phyloP scores from a whole-genome alignment of 495 filamentous ascomycete genomes.

The Cairneyella variabilis region DNA sequence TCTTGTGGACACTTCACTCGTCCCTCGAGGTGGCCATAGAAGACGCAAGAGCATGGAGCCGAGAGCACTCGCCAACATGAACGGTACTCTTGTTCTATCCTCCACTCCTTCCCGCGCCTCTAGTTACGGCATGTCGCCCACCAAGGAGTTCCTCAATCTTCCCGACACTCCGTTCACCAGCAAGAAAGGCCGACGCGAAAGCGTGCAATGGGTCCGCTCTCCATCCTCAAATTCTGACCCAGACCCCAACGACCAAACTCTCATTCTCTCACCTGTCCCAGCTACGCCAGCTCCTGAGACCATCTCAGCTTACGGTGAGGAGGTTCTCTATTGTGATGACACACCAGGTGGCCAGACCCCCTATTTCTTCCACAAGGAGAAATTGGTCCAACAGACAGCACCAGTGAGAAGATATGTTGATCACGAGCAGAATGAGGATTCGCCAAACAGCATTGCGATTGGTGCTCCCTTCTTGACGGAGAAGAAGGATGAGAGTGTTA shows the following conservation, averaged over 20 bases:
- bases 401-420: conserved; percentile 53
- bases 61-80: conserved; percentile 66
- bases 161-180: conserved; percentile 30
- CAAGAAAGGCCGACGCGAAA: conserved; percentile 43
- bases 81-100: conserved; percentile 53
- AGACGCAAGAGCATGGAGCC: conserved; percentile 93
- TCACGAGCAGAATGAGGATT: conserved; percentile 8
- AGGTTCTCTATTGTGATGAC: conserved; percentile 20
- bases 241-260: conserved; percentile 33
- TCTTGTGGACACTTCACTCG: conserved; percentile 61
- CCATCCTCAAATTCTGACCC: conserved; percentile 13
- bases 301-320: conserved; percentile 34
- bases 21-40: conserved; percentile 73
- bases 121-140: conserved; percentile 36
- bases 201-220: conserved; percentile 46
- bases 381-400: conserved; percentile 66
- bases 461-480: conserved; percentile 30
- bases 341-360: conserved; percentile 24
- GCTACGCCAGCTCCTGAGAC: conserved; percentile 49
- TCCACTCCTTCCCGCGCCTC: conserved; percentile 34
- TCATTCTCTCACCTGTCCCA: conserved; percentile 45
- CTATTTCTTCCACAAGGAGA: conserved; percentile 34
- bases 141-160: conserved; percentile 16
- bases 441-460: conserved; percentile 12
- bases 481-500: conserved; percentile 46